A percentile compares a stretch with the other conserved stretches of the same genome.
phyloP scores from a whole-genome alignment of 345 rosid genomes.

The Bruguiera sexangula region DNA sequence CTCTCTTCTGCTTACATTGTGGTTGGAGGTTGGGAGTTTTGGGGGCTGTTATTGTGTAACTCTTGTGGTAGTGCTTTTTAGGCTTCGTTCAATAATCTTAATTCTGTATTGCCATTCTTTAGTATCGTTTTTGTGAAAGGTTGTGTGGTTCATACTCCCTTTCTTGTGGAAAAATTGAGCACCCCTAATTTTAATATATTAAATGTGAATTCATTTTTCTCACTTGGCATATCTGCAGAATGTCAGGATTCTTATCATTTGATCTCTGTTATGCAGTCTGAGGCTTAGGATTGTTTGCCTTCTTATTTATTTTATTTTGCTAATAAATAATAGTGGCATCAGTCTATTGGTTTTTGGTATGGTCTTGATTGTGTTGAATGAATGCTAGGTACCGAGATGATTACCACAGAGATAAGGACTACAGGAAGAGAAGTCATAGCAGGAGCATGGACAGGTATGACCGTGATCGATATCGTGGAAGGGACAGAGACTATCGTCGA shows the following conservation, averaged over 20 bases:
- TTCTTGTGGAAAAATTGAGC: no score
- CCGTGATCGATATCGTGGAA: slow-evolving; percentile 41
- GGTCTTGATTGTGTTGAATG: not conserved
- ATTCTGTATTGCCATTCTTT: no score
- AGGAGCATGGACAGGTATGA: slow-evolving; percentile 46
- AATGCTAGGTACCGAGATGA: slow-evolving; percentile 39
- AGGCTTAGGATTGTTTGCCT: not conserved
- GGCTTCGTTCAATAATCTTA: not conserved
- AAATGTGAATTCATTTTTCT: no score
- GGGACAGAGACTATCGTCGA: slow-evolving; percentile 38
- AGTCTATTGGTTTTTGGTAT: not conserved
- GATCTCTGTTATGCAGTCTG: no score
- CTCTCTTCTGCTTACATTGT: not conserved
- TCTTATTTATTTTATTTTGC: not conserved
- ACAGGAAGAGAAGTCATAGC: slow-evolving; percentile 47
- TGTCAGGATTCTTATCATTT: no score
- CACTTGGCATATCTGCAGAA: no score
- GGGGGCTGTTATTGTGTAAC: no score
- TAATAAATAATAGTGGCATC: not conserved
- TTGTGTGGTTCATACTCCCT: no score
- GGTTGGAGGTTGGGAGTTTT: no score
- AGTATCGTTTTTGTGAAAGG: no score
- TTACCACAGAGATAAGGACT: slow-evolving; percentile 39
- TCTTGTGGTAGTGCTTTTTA: not conserved
- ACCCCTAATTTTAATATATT: no score